Base-by-base conservation (phyloP, 345 rosid species). In the Aquilaria sinensis region DNA sequence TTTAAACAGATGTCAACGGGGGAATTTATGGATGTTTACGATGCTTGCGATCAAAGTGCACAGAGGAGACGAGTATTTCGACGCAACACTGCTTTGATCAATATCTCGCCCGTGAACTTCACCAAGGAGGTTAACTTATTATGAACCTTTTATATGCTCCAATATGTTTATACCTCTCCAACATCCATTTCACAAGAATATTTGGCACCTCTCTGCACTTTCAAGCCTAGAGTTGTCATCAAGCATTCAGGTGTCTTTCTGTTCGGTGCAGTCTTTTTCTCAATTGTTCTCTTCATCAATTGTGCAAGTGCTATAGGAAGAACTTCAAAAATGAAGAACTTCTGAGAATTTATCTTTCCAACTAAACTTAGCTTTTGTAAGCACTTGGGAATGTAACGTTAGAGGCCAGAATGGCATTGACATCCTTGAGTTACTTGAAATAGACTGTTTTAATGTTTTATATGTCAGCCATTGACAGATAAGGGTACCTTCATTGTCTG, bases 31-130 rank as follows among this genome's bases (percentile, higher is more conserved):
- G 77, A 64, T 61, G 75, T 80, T 34, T 93, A 93, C 63, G 88
- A 83, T 73, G 72, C 69, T 50, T 93, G 98, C 76, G 82, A 79
- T 65, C 76, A 83, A 67, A 60, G 56, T 69, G 65, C 88, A 64
- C 71, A 95, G 34, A 83, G 80, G 77, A 52, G 83, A 29, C 96
- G 88, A 70, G 61, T 81, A 52, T 70, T 61, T 30, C 84, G 97
- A 46, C 89, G 95, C 13, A 66, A 65, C 51, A 48, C 74, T 74
- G 88, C 98, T 52, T 76, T 93, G 70, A 88, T 75, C 87, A 79
- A 77, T 78, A 81, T 93, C 49, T 62, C 88, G 16, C 98, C 96
- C 0, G 97, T 86, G 29, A 93, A 90, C 82, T 93, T 93, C 67
- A 81, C 98, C 3, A 90, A 81, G 80, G 81, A 70, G 94, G 98